These are phyloP conservation scores for Nectriaceae sp. DNA, from an alignment of 2,329 filamentous ascomycete species.

Conservation along the genomic window DNA sequence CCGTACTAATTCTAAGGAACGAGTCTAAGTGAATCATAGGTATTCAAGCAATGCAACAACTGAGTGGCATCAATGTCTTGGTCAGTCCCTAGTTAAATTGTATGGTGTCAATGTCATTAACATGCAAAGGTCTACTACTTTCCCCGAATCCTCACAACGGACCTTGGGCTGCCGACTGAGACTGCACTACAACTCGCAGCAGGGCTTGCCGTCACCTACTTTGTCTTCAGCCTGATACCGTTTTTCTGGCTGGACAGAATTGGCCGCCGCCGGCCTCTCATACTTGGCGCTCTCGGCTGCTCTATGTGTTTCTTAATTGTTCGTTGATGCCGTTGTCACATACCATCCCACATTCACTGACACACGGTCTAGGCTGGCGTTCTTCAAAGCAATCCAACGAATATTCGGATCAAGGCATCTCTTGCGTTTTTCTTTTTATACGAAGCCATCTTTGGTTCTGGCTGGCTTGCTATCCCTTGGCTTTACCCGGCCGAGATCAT, in stretches of 20 bases:
- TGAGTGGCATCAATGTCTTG: background rate
- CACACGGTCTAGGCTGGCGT: background rate
- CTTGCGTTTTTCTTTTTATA: background rate
- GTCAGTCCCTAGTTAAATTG: background rate
- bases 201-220: background rate
- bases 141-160: background rate
- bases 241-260: background rate
- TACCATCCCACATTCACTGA: background rate
- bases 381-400: background rate
- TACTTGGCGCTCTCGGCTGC: background rate
- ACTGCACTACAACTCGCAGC: background rate
- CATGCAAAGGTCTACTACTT: background rate
- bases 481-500: constrained; percentile 63
- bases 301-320: background rate
- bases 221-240: background rate
- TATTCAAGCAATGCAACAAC: background rate
- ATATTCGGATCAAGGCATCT: background rate
- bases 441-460: constrained; percentile 6
- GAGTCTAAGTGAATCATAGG: background rate
- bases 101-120: background rate
- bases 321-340: background rate
- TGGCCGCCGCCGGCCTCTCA: background rate
- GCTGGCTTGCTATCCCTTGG: constrained; percentile 63
- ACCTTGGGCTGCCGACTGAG: background rate
- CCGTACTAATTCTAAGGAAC: too few species aligned